Percentiles rank a stretch among this genome's conserved stretches.
These are phyloP conservation scores for Russula virescens DNA, from an alignment of 768 basidiomycete genomes.

Conservation along the genomic window DNA sequence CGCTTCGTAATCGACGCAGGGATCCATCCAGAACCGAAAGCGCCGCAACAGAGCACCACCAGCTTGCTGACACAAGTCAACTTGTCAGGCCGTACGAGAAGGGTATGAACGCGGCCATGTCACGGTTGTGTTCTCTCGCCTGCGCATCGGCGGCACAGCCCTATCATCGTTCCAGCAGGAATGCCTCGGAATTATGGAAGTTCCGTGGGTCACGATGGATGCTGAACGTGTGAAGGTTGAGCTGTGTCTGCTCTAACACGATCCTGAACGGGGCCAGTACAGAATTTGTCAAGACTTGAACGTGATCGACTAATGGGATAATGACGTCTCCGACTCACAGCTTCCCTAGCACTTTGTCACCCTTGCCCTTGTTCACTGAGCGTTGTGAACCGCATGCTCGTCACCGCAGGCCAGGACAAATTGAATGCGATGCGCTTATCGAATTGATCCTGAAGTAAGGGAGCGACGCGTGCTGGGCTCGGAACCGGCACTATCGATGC, in stretches of 20 bases:
- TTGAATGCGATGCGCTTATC: too few relatives aligned
- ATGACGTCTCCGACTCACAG: neutral
- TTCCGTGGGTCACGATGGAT: slow-evolving; percentile 20
- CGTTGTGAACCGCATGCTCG: slow-evolving; percentile 46
- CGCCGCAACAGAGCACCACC: slow-evolving; percentile 37
- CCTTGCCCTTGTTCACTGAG: slow-evolving; percentile 32
- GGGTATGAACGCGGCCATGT: slow-evolving; percentile 37
- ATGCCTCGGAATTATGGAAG: slow-evolving; percentile 14
- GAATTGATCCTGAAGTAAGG: too few relatives aligned
- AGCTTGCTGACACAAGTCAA: slow-evolving; percentile 43
- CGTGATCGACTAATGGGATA: neutral
- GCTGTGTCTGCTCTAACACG: slow-evolving; percentile 19
- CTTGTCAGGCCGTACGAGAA: slow-evolving; percentile 40
- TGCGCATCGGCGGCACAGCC: neutral
- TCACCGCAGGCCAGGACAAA: too few relatives aligned
- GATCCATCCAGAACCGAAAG: slow-evolving; percentile 29
- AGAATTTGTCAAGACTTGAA: too few relatives aligned
- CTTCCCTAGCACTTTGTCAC: slow-evolving; percentile 25
- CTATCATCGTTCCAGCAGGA: slow-evolving; percentile 20
- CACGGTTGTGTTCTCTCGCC: slow-evolving; percentile 26
- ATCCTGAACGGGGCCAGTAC: neutral
- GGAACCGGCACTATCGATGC: too few relatives aligned
- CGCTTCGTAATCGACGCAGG: neutral
- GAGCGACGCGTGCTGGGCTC: too few relatives aligned
- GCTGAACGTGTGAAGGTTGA: slow-evolving; percentile 20